Evolutionary conservation across 2,329 filamentous ascomycete genomes (phyloP), one percentile per base, ranked within the genome.

Genomic region (Talaromyces piceae): DNA sequence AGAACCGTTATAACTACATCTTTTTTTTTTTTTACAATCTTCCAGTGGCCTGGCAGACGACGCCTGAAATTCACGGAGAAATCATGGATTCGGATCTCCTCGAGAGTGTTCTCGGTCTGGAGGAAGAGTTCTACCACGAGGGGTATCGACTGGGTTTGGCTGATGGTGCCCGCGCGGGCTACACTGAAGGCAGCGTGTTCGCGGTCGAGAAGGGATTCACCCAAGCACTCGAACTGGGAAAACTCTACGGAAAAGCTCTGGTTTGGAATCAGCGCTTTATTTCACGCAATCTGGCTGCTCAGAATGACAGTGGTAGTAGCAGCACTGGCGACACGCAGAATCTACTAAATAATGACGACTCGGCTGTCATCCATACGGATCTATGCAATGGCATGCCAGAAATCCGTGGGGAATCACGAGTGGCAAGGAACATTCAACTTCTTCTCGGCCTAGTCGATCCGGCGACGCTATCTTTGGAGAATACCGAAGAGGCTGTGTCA

Each of bases 121-220:
- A 85, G 71, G 77, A 83, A 54, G 68, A 74, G 51, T 95, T 91
- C 73, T 95, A 96, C 73, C 75, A 80, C 41, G 82, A 91, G 68
- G 93, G 93, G 53, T 91, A 90, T 73, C 68, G 76, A 5, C 79
- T 88, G 50, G 93, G 93, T 41, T 68, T 82, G 45, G 72, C 77
- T 37, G 91, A 95, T 69, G 93, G 93, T 54, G 75, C 81, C 37
- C 78, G 79, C 53, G 85, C 88, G 27, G 93, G 93, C 33, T 83
- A 84, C 52, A 82, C 88, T 57, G 93, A 98, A 76, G 93, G 93
- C 54, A 87, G 90, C 47, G 81, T 89, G 18, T 89, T 97, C 64
- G 93, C 91, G 0, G 81, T 97, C 39, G 87, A 94, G 66, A 93
- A 91, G 57, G 91, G 91, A 0, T 97, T 93, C 61, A 88, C 95